Percentiles rank a stretch among this genome's conserved stretches.
Evolutionary conservation across 495 filamentous ascomycete genomes (phyloP).

Genomic region (Talaromyces trachyspermus): DNA sequence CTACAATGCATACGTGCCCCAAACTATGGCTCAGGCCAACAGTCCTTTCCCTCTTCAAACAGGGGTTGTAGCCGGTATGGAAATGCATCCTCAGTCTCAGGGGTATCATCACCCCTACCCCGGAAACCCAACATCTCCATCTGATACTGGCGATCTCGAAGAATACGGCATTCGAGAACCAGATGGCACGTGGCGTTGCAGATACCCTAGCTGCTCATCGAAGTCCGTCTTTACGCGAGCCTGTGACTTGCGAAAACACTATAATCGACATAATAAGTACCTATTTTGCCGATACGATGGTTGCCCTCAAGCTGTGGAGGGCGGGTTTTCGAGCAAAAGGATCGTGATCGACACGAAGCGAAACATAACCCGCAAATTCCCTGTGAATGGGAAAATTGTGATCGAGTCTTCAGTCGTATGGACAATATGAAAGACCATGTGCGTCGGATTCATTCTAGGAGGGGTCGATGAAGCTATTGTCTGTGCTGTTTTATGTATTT

Average conservation of each 20-base stretch:
- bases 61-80: too few species aligned
- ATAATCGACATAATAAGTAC: slow-evolving; percentile 53
- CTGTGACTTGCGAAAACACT: slow-evolving; percentile 60
- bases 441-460: slow-evolving; percentile 35
- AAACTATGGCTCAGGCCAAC: not conserved
- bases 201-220: slow-evolving; percentile 50
- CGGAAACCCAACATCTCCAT: not conserved
- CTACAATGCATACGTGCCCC: not conserved
- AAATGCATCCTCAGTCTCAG: not conserved
- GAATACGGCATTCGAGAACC: slow-evolving; percentile 12
- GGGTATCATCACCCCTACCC: not conserved
- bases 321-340: slow-evolving; percentile 60
- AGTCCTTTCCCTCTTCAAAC: not conserved
- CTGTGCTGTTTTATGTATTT: too few species aligned
- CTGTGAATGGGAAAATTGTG: slow-evolving; percentile 53
- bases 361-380: slow-evolving; percentile 53
- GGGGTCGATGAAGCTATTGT: slow-evolving; percentile 1
- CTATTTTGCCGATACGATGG: slow-evolving; percentile 55
- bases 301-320: slow-evolving; percentile 49
- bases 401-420: slow-evolving; percentile 52
- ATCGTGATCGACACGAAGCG: slow-evolving; percentile 53
- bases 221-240: slow-evolving; percentile 49
- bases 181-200: slow-evolving; percentile 48
- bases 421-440: slow-evolving; percentile 61
- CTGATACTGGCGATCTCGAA: slow-evolving; percentile 3